Base-by-base conservation (phyloP, 2,329 filamentous ascomycete genomes). In the Chrysosporium queenslandicum region DNA sequence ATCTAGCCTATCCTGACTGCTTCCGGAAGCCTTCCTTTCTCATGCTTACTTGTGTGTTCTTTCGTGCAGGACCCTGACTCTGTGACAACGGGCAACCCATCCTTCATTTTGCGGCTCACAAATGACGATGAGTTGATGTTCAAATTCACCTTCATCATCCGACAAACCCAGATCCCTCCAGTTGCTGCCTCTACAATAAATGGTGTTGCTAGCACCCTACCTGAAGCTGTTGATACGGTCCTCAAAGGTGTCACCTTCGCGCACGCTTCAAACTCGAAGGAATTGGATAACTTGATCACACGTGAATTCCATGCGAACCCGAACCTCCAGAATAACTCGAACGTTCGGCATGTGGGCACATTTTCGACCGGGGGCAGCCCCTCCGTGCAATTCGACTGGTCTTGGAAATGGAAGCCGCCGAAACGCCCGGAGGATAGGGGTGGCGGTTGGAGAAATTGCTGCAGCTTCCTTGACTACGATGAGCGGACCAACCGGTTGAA, bases 401-500 rank as follows among this genome's bases (percentile, higher is more conserved):
- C 85, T 6, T 98, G 92, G 92, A 92, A 85, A 74, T 98, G 91
- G 89, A 88, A 86, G 65, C 87, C 92, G 7, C 92, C 92, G 34
- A 94, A 88, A 74, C 64, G 73, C 12, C 71, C 74, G 14, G 90
- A 96, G 64, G 90, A 96, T 65, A 81, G 81, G 62, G 87, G 86
- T 27, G 88, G 89, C 53, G 92, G 92, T 41, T 98, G 92, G 91
- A 86, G 88, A 64, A 97, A 94, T 65, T 86, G 85, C 61, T 97
- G 92, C 76, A 96, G 88, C 67, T 96, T 98, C 70, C 85, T 97
- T 60, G 92, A 98, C 69, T 98, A 98, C 65, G 90, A 98, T 69
- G 86, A 92, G 64, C 82, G 91, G 60, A 88, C 89, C 30, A 92
- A 98, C 70, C 81, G 85, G 58, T 72, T 98, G 55, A 82, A 94